These are phyloP conservation scores for Beauveria caledonica DNA, from an alignment of 2,329 filamentous ascomycete species.

Conservation along the genomic window DNA sequence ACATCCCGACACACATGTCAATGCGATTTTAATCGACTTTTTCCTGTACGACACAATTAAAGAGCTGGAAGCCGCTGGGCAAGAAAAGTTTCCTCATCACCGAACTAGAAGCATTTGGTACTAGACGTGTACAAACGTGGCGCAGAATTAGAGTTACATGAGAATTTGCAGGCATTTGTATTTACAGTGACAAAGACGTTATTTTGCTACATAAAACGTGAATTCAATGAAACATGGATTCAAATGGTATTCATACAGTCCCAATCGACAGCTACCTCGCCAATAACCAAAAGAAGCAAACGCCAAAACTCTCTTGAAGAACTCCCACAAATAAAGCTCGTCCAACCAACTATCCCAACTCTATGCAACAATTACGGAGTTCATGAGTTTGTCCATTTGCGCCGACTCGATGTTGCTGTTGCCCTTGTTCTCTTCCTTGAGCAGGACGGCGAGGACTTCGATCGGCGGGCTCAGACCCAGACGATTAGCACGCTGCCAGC, in stretches of 20 bases:
- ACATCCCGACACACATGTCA: slow-evolving; percentile 64
- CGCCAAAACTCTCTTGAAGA: slow-evolving; percentile 9
- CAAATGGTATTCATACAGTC: neutral
- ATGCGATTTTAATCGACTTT: slow-evolving; percentile 93
- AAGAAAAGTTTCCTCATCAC: slow-evolving; percentile 64
- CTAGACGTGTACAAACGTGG: slow-evolving; percentile 30
- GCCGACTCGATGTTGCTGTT: slow-evolving; percentile 53
- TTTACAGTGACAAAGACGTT: neutral
- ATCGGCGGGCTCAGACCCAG: slow-evolving; percentile 82
- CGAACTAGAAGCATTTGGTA: slow-evolving; percentile 94
- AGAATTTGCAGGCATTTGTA: neutral
- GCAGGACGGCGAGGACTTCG: slow-evolving; percentile 78
- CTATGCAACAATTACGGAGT: slow-evolving; percentile 36
- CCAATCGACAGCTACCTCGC: neutral
- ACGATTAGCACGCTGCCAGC: slow-evolving; percentile 79
- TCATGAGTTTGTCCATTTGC: slow-evolving; percentile 62
- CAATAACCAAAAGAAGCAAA: slow-evolving; percentile 8
- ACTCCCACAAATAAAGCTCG: neutral
- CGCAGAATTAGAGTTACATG: neutral
- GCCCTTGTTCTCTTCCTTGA: slow-evolving; percentile 58
- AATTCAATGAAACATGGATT: neutral
- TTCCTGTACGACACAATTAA: slow-evolving; percentile 96
- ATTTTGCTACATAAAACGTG: neutral
- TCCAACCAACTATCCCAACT: neutral
- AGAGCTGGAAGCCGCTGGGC: slow-evolving; percentile 58